Evolutionary conservation across 495 filamentous ascomycete species (phyloP).

Genomic region (Penicillium antarcticum): DNA sequence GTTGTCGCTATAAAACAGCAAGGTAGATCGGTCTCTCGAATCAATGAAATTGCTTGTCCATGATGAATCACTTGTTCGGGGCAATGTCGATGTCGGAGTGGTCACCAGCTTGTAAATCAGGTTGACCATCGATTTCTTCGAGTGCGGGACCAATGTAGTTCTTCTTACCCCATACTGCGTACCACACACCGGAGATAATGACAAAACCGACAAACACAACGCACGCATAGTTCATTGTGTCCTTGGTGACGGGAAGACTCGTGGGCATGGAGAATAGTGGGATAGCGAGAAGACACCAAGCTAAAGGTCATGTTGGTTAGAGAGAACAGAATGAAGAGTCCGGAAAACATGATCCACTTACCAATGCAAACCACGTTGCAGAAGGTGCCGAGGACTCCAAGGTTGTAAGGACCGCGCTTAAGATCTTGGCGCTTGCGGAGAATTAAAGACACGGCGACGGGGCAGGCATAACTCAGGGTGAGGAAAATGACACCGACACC

Average conservation of each 20-base stretch:
- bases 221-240: conserved; percentile 52
- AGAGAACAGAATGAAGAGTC: background rate
- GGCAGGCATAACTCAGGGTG: conserved; percentile 51
- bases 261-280: conserved; percentile 48
- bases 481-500: conserved; percentile 55
- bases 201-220: conserved; percentile 57
- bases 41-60: too few species aligned
- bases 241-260: conserved; percentile 27
- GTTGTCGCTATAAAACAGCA: too few species aligned
- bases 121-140: background rate
- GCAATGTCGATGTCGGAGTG: too few species aligned
- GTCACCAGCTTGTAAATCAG: too few species aligned
- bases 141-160: conserved; percentile 23
- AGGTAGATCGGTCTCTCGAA: too few species aligned
- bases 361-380: conserved; percentile 50
- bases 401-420: conserved; percentile 45
- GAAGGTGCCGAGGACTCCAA: conserved; percentile 51
- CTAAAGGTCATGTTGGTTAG: conserved; percentile 22
- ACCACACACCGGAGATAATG: conserved; percentile 52
- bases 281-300: conserved; percentile 54
- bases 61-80: too few species aligned
- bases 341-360: conserved; percentile 27
- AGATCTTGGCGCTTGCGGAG: conserved; percentile 40
- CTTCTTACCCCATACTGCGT: conserved; percentile 56
- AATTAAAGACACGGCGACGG: conserved; percentile 48